A percentile compares a stretch with the other conserved stretches of the same genome.
Evolutionary conservation across 306 rosid species (phyloP).

Genomic region (Rosa multiflora): DNA sequence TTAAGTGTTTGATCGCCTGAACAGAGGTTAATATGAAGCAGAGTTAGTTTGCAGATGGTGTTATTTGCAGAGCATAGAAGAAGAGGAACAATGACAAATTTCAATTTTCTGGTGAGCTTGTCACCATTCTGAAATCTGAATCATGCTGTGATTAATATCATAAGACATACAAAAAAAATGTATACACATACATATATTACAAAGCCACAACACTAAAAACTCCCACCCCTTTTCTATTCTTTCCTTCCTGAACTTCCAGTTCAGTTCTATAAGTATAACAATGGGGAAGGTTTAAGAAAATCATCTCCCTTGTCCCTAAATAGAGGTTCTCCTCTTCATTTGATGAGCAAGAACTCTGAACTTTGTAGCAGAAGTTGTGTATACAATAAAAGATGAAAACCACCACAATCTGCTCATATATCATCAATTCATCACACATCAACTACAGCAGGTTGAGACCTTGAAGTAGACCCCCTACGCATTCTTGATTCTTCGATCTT

Average conservation of each 20-base stretch:
- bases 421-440: conserved; percentile 52
- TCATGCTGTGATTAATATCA: conserved; percentile 19
- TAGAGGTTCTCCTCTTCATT: background rate
- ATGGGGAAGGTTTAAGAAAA: conserved; percentile 29
- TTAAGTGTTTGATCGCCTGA: background rate
- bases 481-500: conserved; percentile 71
- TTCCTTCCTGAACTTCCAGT: conserved; percentile 3
- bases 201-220: background rate
- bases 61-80: background rate
- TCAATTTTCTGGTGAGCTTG: conserved; percentile 15
- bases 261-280: conserved; percentile 3
- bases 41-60: background rate
- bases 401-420: background rate
- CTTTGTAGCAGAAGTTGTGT: conserved; percentile 29
- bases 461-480: conserved; percentile 30
- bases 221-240: background rate
- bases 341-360: conserved; percentile 2
- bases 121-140: conserved; percentile 19
- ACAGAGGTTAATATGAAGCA: background rate
- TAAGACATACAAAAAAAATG: conserved; percentile 25
- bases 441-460: conserved; percentile 24
- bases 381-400: background rate
- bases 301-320: conserved; percentile 33
- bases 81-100: background rate
- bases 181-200: conserved; percentile 25